Conservation (phyloP, 768 basidiomycete genomes). For the Suillus hirtellus region DNA sequence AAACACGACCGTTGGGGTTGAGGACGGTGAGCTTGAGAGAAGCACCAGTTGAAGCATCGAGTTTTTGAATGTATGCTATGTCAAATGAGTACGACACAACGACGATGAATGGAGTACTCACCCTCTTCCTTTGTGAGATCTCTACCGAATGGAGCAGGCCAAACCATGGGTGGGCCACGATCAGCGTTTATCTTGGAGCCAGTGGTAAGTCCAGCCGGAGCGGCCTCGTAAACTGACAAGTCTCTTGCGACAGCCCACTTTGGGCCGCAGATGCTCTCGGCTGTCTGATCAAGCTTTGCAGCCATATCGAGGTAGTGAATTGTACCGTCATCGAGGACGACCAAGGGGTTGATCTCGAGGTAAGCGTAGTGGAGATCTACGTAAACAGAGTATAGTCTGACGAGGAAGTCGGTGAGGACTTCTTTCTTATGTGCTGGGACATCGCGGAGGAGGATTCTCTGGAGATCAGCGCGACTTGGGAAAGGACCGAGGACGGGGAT, state of each 20-base stretch:
- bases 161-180: slow-evolving; percentile 97
- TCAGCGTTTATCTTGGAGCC: slow-evolving; percentile 70
- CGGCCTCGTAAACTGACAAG: slow-evolving; percentile 66
- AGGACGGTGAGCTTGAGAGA: slow-evolving; percentile 97
- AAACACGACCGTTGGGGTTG: slow-evolving; percentile 92
- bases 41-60: slow-evolving; percentile 95
- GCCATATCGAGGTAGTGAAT: slow-evolving; percentile 99
- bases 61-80: slow-evolving; percentile 92
- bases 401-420: slow-evolving; percentile 91
- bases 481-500: slow-evolving; percentile 74
- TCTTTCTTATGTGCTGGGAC: slow-evolving; percentile 87
- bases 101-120: neutral
- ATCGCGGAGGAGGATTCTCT: slow-evolving; percentile 69
- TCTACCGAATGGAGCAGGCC: slow-evolving; percentile 95
- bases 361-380: slow-evolving; percentile 99
- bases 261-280: slow-evolving; percentile 95
- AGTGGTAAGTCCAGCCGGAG: slow-evolving; percentile 38
- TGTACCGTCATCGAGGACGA: slow-evolving; percentile 80
- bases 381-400: slow-evolving; percentile 94
- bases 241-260: slow-evolving; percentile 99
- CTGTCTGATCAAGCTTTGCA: slow-evolving; percentile 99
- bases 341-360: slow-evolving; percentile 98
- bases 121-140: slow-evolving; percentile 95
- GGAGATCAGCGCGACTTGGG: slow-evolving; percentile 80
- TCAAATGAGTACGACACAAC: neutral